Percentiles rank a stretch among this genome's conserved stretches.
Evolutionary conservation across 495 filamentous ascomycete species (phyloP).

Genomic region (Xylaria venustula): DNA sequence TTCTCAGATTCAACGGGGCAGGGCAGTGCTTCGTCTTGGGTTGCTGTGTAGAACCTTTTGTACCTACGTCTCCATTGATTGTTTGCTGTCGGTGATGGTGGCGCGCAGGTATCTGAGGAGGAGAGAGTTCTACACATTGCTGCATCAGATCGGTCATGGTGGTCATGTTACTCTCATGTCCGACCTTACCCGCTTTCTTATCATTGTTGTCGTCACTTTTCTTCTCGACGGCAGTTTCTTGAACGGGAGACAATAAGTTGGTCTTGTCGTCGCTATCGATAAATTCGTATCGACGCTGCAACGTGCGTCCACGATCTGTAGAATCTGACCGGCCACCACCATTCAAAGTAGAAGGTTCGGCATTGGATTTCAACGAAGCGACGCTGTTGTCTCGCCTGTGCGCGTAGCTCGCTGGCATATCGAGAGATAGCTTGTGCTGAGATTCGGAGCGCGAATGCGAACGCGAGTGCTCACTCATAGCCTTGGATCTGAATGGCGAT

Average conservation of each 20-base stretch:
- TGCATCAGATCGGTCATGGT: constrained; percentile 25
- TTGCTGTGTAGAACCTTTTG: neutral
- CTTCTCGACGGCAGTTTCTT: constrained; percentile 6
- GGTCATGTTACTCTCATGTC: constrained; percentile 11
- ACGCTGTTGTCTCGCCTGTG: neutral
- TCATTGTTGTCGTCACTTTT: neutral
- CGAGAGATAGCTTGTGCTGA: neutral
- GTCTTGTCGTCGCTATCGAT: constrained; percentile 12
- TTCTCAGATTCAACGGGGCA: neutral
- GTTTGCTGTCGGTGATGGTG: neutral
- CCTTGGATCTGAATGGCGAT: neutral
- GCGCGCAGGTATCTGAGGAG: neutral
- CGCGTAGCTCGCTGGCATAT: neutral
- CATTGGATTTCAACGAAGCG: neutral
- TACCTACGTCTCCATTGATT: neutral
- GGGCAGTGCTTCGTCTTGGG: neutral
- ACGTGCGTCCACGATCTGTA: constrained; percentile 15
- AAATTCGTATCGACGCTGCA: constrained; percentile 15
- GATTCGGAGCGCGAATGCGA: neutral
- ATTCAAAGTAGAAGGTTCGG: neutral
- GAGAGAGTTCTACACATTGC: neutral
- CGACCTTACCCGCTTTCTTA: neutral
- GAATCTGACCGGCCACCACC: constrained; percentile 1
- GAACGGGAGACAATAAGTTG: constrained; percentile 5
- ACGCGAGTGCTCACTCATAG: neutral